Conservation (phyloP, 2,329 filamentous ascomycete genomes). For the Talaromyces sp. region DNA sequence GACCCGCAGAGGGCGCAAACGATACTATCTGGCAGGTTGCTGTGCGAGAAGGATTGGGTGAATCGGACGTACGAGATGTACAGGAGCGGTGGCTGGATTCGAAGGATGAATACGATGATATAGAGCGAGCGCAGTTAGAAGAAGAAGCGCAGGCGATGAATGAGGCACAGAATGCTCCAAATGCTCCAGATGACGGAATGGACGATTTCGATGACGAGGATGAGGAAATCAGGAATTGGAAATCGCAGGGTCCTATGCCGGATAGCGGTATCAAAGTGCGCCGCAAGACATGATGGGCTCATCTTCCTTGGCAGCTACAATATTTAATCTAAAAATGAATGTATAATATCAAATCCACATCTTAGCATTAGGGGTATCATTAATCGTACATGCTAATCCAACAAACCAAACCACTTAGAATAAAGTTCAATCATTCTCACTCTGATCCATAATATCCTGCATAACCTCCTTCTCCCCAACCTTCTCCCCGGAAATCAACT, state of each 20-base stretch:
- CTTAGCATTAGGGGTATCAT: conserved; percentile 26
- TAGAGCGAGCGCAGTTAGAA: conserved; percentile 74
- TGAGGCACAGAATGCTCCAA: conserved; percentile 31
- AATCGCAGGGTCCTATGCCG: conserved; percentile 41
- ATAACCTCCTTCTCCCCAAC: conserved; percentile 13
- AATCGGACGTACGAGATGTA: conserved; percentile 82
- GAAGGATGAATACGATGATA: conserved; percentile 82
- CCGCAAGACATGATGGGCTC: conserved; percentile 52
- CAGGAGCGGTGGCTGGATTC: conserved; percentile 95
- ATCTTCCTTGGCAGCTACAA: not conserved
- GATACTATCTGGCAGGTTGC: conserved; percentile 97
- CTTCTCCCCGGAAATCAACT: conserved; percentile 33
- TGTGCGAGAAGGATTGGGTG: conserved; percentile 71
- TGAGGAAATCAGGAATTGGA: conserved; percentile 31
- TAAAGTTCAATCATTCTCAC: conserved; percentile 34
- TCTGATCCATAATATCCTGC: conserved; percentile 47
- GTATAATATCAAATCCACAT: conserved; percentile 20
- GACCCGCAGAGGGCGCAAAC: conserved; percentile 85
- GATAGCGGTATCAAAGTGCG: conserved; percentile 73
- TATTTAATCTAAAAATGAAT: conserved; percentile 4
- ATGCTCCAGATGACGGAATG: conserved; percentile 24
- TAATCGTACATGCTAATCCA: conserved; percentile 12
- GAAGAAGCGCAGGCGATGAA: conserved; percentile 66
- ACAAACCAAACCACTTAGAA: not conserved
- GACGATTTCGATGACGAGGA: conserved; percentile 43